Evolutionary conservation across 2,329 filamentous ascomycete genomes (phyloP).

Genomic region (Colletotrichum sp.): DNA sequence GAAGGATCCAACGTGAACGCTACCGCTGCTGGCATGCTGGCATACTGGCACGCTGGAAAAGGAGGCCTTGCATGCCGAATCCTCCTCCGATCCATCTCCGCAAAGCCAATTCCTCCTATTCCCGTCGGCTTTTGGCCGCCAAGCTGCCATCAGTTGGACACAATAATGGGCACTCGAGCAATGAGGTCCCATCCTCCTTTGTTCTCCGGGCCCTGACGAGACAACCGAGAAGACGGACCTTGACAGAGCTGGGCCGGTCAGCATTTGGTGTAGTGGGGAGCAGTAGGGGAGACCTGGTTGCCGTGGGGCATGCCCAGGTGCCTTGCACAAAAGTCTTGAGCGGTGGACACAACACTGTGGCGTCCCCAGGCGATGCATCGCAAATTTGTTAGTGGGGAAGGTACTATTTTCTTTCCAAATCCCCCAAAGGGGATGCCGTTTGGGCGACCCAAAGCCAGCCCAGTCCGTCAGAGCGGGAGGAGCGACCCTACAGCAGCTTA

Average conservation of each 20-base stretch:
- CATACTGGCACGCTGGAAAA: background rate
- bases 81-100: background rate
- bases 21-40: background rate
- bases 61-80: background rate
- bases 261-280: background rate
- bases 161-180: background rate
- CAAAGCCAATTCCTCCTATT: background rate
- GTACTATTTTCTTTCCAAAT: background rate
- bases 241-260: background rate
- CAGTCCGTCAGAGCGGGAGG: slow-evolving; percentile 16
- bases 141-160: background rate
- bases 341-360: background rate
- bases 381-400: slow-evolving; percentile 2
- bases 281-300: background rate
- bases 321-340: background rate
- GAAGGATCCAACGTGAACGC: background rate
- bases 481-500: slow-evolving; percentile 1
- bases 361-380: background rate
- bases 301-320: background rate
- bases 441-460: slow-evolving; percentile 6
- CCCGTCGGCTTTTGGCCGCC: background rate
- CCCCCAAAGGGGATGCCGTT: background rate
- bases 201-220: background rate
- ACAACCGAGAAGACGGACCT: background rate
- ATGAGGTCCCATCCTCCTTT: background rate